Evolutionary conservation across 805 yeast genomes (phyloP), one percentile per base, ranked within the genome.

Genomic region (Blastobotrys robertii): DNA sequence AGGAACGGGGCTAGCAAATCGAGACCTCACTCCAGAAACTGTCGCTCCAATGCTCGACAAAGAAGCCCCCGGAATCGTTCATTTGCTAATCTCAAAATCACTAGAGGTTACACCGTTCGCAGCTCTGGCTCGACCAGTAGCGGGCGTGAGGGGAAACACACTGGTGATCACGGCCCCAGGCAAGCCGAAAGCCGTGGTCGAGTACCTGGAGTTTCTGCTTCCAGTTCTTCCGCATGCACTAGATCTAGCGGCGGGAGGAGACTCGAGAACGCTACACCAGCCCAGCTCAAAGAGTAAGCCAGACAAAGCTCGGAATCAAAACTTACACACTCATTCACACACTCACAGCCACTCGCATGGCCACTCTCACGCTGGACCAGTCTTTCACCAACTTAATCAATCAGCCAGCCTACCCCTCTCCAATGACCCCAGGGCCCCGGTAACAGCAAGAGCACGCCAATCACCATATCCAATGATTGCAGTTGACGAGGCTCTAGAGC

Each of bases 1-100:
- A 3, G 78, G 79, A 0, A 74, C 79, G 0, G 79, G 79, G 4
- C 71, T 74, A 52, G 55, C 70, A 2, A 50, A 49, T 3, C 51
- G 60, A 5, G 79, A 74, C 53, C 52, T 60, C 6, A 73, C 79
- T 2, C 78, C 78, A 0, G 79, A 74, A 40, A 75, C 76, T 1
- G 57, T 74, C 5, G 55, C 48, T 41, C 66, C 70, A 3, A 38
- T 74, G 30, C 34, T 74, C 1, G 65, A 68, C 11, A 63, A 57
- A 41, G 64, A 65, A 34, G 75, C 78, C 0, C 72, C 74, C 1
- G 79, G 78, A 1, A 51, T 74, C 8, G 71, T 68, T 4, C 73
- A 69, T 36, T 67, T 66, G 2, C 72, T 74, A 76, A 53, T 73
- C 3, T 44, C 58, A 1, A 60, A 56, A 16, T 69, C 77, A 1